Evolutionary conservation across 768 basidiomycete genomes (phyloP).

Genomic region (Mycena crocata): DNA sequence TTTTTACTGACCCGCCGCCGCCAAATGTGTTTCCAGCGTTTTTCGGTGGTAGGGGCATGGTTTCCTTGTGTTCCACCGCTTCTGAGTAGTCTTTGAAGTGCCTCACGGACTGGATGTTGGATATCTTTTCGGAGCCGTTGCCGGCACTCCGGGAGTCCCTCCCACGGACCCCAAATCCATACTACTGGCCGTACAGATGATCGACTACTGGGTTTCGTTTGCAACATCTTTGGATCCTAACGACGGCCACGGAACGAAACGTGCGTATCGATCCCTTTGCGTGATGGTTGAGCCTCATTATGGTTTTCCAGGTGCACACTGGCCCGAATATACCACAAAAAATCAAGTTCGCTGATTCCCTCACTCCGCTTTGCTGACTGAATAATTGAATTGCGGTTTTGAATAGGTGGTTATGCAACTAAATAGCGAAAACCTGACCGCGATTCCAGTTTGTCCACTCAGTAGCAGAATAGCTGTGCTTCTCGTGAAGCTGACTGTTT

Average conservation of each 20-base stretch:
- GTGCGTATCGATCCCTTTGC: background rate
- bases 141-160: background rate
- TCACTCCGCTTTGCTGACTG: background rate
- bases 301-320: background rate
- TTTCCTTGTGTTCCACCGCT: background rate
- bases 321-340: background rate
- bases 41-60: background rate
- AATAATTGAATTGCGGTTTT: background rate
- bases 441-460: background rate
- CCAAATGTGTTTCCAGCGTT: background rate
- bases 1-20: background rate
- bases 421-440: background rate
- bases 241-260: background rate
- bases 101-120: background rate
- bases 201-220: constrained; percentile 1
- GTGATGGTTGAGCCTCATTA: background rate
- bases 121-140: background rate
- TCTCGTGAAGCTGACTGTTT: background rate
- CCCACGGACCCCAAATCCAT: too few species aligned
- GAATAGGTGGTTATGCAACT: background rate
- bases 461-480: background rate
- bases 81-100: background rate
- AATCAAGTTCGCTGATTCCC: background rate
- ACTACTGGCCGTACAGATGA: background rate
- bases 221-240: background rate